Evolutionary conservation across 2,329 filamentous ascomycete genomes (phyloP).

Genomic region (Biscogniauxia mediterranea): DNA sequence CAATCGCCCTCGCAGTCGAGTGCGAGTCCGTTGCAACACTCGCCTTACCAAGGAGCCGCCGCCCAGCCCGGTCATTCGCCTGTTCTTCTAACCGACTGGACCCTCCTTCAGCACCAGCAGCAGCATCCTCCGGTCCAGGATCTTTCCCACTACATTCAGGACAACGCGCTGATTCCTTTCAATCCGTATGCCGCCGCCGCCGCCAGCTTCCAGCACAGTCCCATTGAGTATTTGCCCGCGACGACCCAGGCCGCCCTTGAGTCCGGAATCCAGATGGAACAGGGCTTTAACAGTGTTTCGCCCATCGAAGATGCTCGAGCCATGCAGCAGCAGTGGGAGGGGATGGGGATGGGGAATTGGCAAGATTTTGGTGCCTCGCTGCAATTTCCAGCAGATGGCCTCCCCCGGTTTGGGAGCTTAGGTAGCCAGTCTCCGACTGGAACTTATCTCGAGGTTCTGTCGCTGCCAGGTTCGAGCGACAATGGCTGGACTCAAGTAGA

Average conservation of each 20-base stretch:
- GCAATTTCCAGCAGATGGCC: slow-evolving; percentile 40
- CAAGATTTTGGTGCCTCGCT: slow-evolving; percentile 74
- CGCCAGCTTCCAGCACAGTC: slow-evolving; percentile 50
- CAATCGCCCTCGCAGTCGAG: slow-evolving; percentile 48
- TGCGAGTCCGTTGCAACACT: slow-evolving; percentile 54
- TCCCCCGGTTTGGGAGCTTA: slow-evolving; percentile 44
- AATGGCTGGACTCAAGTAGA: slow-evolving; percentile 86
- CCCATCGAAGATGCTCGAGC: slow-evolving; percentile 57
- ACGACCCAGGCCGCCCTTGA: slow-evolving; percentile 64
- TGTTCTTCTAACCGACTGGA: slow-evolving; percentile 58
- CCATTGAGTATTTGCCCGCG: slow-evolving; percentile 60
- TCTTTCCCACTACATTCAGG: slow-evolving; percentile 54
- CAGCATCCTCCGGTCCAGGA: slow-evolving; percentile 46
- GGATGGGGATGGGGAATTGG: slow-evolving; percentile 67
- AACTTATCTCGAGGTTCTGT: slow-evolving; percentile 82
- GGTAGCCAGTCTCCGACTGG: slow-evolving; percentile 70
- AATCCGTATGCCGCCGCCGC: slow-evolving; percentile 45
- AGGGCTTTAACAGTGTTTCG: slow-evolving; percentile 58
- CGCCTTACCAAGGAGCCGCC: slow-evolving; percentile 49
- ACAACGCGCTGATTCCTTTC: slow-evolving; percentile 53
- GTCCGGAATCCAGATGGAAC: slow-evolving; percentile 59
- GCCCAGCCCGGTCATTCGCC: slow-evolving; percentile 46
- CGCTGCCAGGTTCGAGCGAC: slow-evolving; percentile 78
- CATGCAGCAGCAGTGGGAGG: slow-evolving; percentile 55
- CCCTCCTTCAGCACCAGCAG: slow-evolving; percentile 55